These are phyloP conservation scores for Hypsizygus ulmarius DNA, from an alignment of 1,284 basidiomycete species.

Conservation along the genomic window DNA sequence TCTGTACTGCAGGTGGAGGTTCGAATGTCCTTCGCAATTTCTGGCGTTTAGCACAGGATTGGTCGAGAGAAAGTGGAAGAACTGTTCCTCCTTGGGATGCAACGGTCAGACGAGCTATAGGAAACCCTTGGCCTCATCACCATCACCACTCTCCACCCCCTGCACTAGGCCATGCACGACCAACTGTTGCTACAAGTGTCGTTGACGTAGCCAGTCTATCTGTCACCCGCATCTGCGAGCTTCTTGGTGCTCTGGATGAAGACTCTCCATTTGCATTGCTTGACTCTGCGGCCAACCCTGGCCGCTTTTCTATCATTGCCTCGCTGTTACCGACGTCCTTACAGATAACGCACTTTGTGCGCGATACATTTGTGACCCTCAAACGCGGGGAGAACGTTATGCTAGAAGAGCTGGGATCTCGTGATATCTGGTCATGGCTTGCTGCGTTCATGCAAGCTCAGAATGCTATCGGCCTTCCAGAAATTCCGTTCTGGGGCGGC, in stretches of 20 bases:
- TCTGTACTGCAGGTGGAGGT: slow-evolving; percentile 63
- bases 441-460: slow-evolving; percentile 59
- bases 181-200: slow-evolving; percentile 38
- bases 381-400: slow-evolving; percentile 29
- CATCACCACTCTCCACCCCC: slow-evolving; percentile 25
- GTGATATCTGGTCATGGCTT: slow-evolving; percentile 71
- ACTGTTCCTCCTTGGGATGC: slow-evolving; percentile 39
- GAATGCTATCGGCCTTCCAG: slow-evolving; percentile 44
- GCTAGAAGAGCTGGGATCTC: slow-evolving; percentile 37
- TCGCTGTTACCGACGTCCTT: slow-evolving; percentile 49
- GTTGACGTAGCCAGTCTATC: slow-evolving; percentile 43
- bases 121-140: slow-evolving; percentile 55
- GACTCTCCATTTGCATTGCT: slow-evolving; percentile 64
- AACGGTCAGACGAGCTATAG: slow-evolving; percentile 35
- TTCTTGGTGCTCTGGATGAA: slow-evolving; percentile 56
- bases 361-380: slow-evolving; percentile 47
- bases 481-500: slow-evolving; percentile 78
- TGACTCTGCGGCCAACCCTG: slow-evolving; percentile 72
- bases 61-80: slow-evolving; percentile 44
- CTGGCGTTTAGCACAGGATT: slow-evolving; percentile 60
- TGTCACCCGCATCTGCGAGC: slow-evolving; percentile 52
- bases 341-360: slow-evolving; percentile 57
- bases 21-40: slow-evolving; percentile 67
- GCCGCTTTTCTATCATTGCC: slow-evolving; percentile 70
- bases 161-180: slow-evolving; percentile 21